Evolutionary conservation across 2,329 filamentous ascomycete genomes (phyloP).

Genomic region (Scytalidium sp.): DNA sequence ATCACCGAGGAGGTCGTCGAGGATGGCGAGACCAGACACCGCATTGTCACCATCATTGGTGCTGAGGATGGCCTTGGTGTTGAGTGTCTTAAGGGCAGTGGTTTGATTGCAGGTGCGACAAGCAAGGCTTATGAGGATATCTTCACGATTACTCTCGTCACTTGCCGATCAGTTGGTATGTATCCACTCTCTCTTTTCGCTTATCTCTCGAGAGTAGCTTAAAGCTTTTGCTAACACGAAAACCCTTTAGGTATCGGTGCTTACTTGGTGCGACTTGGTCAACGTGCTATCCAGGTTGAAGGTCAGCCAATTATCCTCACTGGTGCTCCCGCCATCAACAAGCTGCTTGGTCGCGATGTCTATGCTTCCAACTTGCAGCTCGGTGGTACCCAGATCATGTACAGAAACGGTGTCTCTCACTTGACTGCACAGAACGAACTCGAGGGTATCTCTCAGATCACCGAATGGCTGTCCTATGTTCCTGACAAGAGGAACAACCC

Average conservation of each 20-base stretch:
- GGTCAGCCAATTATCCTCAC: constrained; percentile 98
- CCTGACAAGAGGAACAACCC: constrained; percentile 93
- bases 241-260: constrained; percentile 78
- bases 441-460: constrained; percentile 94
- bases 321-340: constrained; percentile 96
- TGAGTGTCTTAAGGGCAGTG: constrained; percentile 93
- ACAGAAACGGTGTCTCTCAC: constrained; percentile 98
- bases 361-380: constrained; percentile 99
- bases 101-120: constrained; percentile 96
- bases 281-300: constrained; percentile 98
- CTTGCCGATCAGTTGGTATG: constrained; percentile 90
- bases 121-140: constrained; percentile 98
- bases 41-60: constrained; percentile 91
- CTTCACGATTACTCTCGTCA: constrained; percentile 96
- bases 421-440: constrained; percentile 98
- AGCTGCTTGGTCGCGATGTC: constrained; percentile 93
- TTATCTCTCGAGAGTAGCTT: neutral
- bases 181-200: constrained; percentile 12
- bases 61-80: constrained; percentile 95
- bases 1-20: constrained; percentile 86
- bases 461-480: constrained; percentile 96
- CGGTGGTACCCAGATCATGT: constrained; percentile 99
- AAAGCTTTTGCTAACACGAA: constrained; percentile 24
- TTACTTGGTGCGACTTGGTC: constrained; percentile 95
- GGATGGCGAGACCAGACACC: constrained; percentile 85